These are phyloP conservation scores for Emericellopsis atlantica DNA, from an alignment of 2,329 filamentous ascomycete genomes.

Conservation along the genomic window DNA sequence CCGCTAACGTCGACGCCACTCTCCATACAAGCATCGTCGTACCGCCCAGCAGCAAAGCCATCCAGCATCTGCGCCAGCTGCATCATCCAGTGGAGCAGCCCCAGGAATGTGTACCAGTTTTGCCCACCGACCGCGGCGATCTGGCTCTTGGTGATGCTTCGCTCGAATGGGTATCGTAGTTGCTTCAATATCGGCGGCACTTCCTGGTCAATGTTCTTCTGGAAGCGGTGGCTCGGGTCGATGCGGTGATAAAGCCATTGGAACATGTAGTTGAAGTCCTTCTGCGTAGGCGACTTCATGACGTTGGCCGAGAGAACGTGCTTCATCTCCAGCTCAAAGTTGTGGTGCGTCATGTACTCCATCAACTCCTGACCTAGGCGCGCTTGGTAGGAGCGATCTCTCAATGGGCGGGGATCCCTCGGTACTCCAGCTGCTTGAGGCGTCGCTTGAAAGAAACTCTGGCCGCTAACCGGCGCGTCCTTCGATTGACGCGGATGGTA, in stretches of 20 bases:
- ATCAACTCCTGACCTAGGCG: slow-evolving; percentile 80
- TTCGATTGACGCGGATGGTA: slow-evolving; percentile 58
- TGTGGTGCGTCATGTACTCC: slow-evolving; percentile 84
- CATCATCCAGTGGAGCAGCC: slow-evolving; percentile 98
- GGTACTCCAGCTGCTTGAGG: slow-evolving; percentile 73
- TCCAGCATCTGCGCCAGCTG: slow-evolving; percentile 91
- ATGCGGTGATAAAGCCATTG: slow-evolving; percentile 96
- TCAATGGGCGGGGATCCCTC: slow-evolving; percentile 74
- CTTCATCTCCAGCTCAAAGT: slow-evolving; percentile 97
- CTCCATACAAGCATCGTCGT: slow-evolving; percentile 83
- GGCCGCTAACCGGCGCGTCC: slow-evolving; percentile 56
- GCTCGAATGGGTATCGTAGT: slow-evolving; percentile 86
- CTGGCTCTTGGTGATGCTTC: slow-evolving; percentile 91
- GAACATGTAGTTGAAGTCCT: slow-evolving; percentile 97
- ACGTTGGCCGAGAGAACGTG: slow-evolving; percentile 84
- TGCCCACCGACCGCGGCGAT: slow-evolving; percentile 90
- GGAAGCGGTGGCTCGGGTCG: slow-evolving; percentile 84
- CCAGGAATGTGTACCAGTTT: slow-evolving; percentile 93
- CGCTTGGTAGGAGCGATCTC: slow-evolving; percentile 66
- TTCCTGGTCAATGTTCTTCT: slow-evolving; percentile 90
- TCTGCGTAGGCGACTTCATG: slow-evolving; percentile 88
- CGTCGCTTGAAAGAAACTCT: slow-evolving; percentile 89
- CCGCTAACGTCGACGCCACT: slow-evolving; percentile 77
- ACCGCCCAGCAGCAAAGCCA: slow-evolving; percentile 62
- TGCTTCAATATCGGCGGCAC: slow-evolving; percentile 88